Evolutionary conservation across 352 stramenopile species (phyloP), one percentile per base, ranked within the genome.

Genomic region (Pythium phragmitis): DNA sequence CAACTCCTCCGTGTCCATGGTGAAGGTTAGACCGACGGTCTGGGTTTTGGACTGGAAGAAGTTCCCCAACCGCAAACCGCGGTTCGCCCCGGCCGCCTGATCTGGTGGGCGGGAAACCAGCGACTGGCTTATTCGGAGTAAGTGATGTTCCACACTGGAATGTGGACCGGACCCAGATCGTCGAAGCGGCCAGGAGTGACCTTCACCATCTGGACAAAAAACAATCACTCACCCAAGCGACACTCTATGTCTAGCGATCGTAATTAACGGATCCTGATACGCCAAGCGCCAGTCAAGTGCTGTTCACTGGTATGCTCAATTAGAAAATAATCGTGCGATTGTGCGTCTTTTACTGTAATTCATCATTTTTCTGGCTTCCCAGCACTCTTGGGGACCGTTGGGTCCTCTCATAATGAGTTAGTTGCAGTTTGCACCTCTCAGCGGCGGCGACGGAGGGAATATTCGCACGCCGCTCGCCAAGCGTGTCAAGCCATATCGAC

Each of bases 371-470:
- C 14, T 5, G 49, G 41, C 26, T 45, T 7, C 30, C 23, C 5
- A 23, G 19, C 5, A 56, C 19, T 43, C 14, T 2, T 23, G 39
- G 9, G 39, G 46, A 52, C 30, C 36, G 33, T 1, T 39, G 34
- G 8, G n/a, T 30, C 63, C 63, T 70, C 49, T 48, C 49, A 70
- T 61, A 70, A 70, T 70, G 63, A 70, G 63, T 70, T 70, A 65
- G 55, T 70, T 70, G 63, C 63, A 70, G 46, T 70, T 70, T 30
- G 36, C 33, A 39, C 46, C 46, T 42, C 30, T 61, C 39, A 51
- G 50, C 50, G 34, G 33, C 34, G 16, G 34, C 33, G 51, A 58
- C 19, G 9, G n/a, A 39, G 41, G 55, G 60, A 67, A 67, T 41
- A 55, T 67, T 67, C 60, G 51, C 60, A 57, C 21, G 28, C 26